These are phyloP conservation scores for Rostrohypoxylon terebratum DNA, from an alignment of 495 filamentous ascomycete genomes.

Conservation along the genomic window DNA sequence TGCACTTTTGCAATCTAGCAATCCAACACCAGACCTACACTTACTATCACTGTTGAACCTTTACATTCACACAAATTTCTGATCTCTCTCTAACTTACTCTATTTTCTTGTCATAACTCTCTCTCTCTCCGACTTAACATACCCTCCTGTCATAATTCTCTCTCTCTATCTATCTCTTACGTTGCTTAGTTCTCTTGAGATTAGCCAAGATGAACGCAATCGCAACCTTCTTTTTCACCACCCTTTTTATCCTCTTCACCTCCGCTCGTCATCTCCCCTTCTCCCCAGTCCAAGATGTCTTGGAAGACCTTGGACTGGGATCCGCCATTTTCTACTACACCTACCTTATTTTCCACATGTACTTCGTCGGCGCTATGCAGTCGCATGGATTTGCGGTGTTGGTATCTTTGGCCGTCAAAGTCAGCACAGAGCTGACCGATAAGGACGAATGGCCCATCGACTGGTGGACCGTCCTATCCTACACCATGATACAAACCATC, in stretches of 20 bases:
- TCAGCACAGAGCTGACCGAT: background rate
- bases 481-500: conserved; percentile 11
- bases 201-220: background rate
- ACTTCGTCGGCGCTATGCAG: no score
- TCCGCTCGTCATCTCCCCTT: background rate
- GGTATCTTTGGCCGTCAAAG: background rate
- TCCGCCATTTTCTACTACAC: no score
- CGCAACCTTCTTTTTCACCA: background rate
- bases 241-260: background rate
- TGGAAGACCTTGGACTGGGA: background rate
- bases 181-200: no score
- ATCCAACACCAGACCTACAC: background rate
- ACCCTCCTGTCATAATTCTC: no score
- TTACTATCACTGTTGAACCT: background rate
- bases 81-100: no score
- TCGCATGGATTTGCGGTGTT: no score
- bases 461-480: background rate
- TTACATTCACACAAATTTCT: no score
- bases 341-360: no score
- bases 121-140: no score
- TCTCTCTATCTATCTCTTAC: no score
- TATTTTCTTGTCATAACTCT: no score
- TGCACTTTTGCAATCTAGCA: no score
- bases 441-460: background rate
- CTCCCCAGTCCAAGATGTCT: background rate